Evolutionary conservation across 495 filamentous ascomycete species (phyloP).

Genomic region (Aeminium ludgeri): DNA sequence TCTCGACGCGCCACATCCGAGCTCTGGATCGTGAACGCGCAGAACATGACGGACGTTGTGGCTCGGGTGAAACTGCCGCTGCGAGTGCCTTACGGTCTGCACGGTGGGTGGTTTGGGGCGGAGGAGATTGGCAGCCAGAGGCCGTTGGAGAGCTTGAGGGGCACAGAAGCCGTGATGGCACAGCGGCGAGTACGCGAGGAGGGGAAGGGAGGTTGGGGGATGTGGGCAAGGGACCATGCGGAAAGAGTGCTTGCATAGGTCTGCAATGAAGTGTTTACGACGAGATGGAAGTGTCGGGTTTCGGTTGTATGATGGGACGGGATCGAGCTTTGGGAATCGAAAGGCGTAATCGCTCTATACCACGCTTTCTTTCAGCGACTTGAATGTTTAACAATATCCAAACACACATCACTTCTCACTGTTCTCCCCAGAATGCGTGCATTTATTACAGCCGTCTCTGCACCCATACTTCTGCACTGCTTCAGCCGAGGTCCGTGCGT

Average conservation of each 20-base stretch:
- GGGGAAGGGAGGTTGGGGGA: constrained; percentile 7
- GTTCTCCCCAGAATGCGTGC: too few relatives aligned
- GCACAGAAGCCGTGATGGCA: constrained; percentile 1
- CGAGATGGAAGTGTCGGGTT: too few relatives aligned
- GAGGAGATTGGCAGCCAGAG: constrained; percentile 31
- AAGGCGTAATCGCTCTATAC: too few relatives aligned
- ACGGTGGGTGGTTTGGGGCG: constrained; percentile 48
- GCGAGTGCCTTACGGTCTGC: constrained; percentile 49
- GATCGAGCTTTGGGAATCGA: too few relatives aligned
- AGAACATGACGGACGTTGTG: constrained; percentile 37
- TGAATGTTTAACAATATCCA: too few relatives aligned
- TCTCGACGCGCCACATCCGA: constrained; percentile 30
- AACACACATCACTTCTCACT: too few relatives aligned
- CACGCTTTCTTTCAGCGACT: too few relatives aligned
- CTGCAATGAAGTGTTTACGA: not conserved
- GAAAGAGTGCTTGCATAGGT: constrained; percentile 11
- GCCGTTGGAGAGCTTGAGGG: constrained; percentile 15
- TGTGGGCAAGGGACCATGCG: constrained; percentile 7
- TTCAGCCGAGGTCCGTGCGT: too few relatives aligned
- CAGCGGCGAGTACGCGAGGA: not conserved
- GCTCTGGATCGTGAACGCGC: constrained; percentile 50
- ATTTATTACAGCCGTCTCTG: too few relatives aligned
- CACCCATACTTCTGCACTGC: too few relatives aligned
- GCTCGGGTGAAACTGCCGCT: constrained; percentile 40
- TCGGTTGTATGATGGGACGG: too few relatives aligned